These are phyloP conservation scores for Lactarius tabidus DNA, from an alignment of 768 basidiomycete species.

Conservation along the genomic window DNA sequence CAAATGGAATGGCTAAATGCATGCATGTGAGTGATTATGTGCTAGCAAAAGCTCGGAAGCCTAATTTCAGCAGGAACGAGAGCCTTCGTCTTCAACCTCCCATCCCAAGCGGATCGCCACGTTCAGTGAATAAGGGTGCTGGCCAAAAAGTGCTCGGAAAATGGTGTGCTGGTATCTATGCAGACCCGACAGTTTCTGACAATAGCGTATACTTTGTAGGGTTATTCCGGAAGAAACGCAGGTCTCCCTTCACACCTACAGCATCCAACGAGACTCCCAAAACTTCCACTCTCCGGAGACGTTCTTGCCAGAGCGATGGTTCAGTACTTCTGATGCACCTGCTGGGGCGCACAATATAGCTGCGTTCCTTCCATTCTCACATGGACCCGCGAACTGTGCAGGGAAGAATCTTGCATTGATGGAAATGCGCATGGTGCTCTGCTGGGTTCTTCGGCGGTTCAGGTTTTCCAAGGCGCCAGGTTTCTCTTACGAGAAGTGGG, in stretches of 20 bases:
- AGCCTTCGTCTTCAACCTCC: slow-evolving; percentile 5
- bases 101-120: slow-evolving; percentile 9
- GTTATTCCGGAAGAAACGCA: slow-evolving; percentile 7
- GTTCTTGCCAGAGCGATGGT: slow-evolving; percentile 13
- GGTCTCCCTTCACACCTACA: not conserved
- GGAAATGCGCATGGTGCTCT: too few relatives aligned
- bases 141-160: slow-evolving; percentile 2
- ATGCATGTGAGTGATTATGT: slow-evolving; percentile 4
- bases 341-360: slow-evolving; percentile 7
- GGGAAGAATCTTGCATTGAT: too few relatives aligned
- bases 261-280: slow-evolving; percentile 7
- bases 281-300: not conserved
- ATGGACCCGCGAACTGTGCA: too few relatives aligned
- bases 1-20: slow-evolving; percentile 8
- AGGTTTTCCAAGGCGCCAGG: not conserved
- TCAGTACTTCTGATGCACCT: not conserved
- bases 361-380: too few relatives aligned
- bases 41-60: not conserved
- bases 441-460: slow-evolving; percentile 11
- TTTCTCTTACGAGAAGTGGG: not conserved
- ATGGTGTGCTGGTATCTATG: not conserved
- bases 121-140: not conserved
- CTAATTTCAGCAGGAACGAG: not conserved
- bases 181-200: not conserved
- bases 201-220: not conserved